Evolutionary conservation across 768 basidiomycete species (phyloP).

Genomic region (Leccinum broughii): DNA sequence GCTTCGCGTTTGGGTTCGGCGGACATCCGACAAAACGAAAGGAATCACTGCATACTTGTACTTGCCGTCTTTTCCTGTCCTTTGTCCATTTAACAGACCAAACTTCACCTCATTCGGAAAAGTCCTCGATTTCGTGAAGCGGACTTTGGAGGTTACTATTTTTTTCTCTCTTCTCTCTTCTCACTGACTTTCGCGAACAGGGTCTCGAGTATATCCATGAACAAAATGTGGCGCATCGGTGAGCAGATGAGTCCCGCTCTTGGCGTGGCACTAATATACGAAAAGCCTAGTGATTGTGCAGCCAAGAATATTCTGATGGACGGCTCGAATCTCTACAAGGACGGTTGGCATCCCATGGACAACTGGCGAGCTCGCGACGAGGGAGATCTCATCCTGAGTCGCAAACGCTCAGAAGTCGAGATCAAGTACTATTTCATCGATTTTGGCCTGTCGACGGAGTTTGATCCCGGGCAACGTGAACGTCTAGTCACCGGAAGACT

Average conservation of each 20-base stretch:
- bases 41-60: constrained; percentile 30
- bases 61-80: constrained; percentile 22
- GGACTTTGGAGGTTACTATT: constrained; percentile 24
- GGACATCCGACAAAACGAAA: background rate
- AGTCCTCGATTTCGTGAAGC: constrained; percentile 29
- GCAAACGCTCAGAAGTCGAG: constrained; percentile 30
- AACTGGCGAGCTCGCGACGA: constrained; percentile 15
- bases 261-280: rapidly evolving
- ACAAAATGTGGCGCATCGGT: constrained; percentile 39
- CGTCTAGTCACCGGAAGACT: constrained; percentile 2
- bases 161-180: rapidly evolving
- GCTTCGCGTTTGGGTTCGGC: constrained; percentile 6
- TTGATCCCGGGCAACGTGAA: constrained; percentile 9
- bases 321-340: constrained; percentile 23
- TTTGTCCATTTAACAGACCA: constrained; percentile 26
- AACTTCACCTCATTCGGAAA: constrained; percentile 27
- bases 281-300: constrained; percentile 25
- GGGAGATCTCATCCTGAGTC: constrained; percentile 13
- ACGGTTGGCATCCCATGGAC: constrained; percentile 28
- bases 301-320: constrained; percentile 32
- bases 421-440: constrained; percentile 15
- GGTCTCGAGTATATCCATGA: constrained; percentile 38
- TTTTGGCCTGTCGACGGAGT: constrained; percentile 30
- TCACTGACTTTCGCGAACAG: constrained; percentile 15
- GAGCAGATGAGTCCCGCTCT: background rate